Conservation (phyloP, 2,329 filamentous ascomycete genomes). For the Domatiomyces catenatus region DNA sequence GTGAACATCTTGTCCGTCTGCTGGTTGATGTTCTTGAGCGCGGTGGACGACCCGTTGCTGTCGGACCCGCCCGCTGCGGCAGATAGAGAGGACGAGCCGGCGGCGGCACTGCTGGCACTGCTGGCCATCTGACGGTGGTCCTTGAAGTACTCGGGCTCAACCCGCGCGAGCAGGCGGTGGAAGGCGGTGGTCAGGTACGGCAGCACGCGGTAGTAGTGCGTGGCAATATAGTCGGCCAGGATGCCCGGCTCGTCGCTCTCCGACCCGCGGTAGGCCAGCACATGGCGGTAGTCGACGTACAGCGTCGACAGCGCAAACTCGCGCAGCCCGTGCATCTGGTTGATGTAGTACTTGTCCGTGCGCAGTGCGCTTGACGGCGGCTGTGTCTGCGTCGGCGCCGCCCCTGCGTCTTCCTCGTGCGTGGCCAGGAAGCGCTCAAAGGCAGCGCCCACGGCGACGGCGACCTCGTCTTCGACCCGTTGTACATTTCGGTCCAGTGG, state of each 20-base stretch:
- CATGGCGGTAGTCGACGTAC: slow-evolving; percentile 59
- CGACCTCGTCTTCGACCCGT: slow-evolving; percentile 44
- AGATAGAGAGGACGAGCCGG: slow-evolving; percentile 9
- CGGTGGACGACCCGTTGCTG: slow-evolving; percentile 46
- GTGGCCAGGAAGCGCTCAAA: slow-evolving; percentile 51
- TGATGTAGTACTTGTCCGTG: slow-evolving; percentile 50
- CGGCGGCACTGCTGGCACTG: slow-evolving; percentile 42
- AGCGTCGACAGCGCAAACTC: slow-evolving; percentile 49
- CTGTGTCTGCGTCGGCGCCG: slow-evolving; percentile 29
- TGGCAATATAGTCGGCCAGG: slow-evolving; percentile 70
- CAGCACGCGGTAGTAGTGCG: slow-evolving; percentile 86
- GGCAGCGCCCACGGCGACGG: slow-evolving; percentile 45
- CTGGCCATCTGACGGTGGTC: slow-evolving; percentile 76
- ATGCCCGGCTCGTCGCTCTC: slow-evolving; percentile 25
- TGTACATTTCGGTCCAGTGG: slow-evolving; percentile 39
- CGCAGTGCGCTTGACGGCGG: slow-evolving; percentile 40
- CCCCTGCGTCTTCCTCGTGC: slow-evolving; percentile 41
- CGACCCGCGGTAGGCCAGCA: slow-evolving; percentile 53
- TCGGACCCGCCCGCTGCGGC: slow-evolving; percentile 47
- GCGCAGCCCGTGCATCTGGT: slow-evolving; percentile 48
- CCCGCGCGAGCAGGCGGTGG: slow-evolving; percentile 85
- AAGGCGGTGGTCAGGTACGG: slow-evolving; percentile 79
- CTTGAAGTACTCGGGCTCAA: slow-evolving; percentile 86
- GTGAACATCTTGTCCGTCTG: slow-evolving; percentile 95
- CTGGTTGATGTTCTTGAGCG: slow-evolving; percentile 68